Evolutionary conservation across 2,329 filamentous ascomycete species (phyloP).

Genomic region (Beauveria caledonica): DNA sequence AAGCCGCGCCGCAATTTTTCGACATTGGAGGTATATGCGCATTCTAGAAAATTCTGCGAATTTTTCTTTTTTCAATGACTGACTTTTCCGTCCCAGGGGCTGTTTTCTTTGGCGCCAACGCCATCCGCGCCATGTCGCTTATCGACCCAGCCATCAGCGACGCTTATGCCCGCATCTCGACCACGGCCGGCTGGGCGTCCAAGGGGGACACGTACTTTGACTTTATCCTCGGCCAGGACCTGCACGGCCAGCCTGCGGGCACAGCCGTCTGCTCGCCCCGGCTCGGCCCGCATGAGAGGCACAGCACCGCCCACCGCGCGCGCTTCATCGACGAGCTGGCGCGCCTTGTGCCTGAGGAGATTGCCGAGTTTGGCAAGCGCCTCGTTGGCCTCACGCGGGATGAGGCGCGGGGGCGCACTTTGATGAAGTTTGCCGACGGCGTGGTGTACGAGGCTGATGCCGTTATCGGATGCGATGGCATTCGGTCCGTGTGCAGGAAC

Average conservation of each 20-base stretch:
- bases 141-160: conserved; percentile 26
- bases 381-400: conserved; percentile 23
- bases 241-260: background rate
- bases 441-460: conserved; percentile 29
- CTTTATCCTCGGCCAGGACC: conserved; percentile 12
- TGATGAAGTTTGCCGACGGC: conserved; percentile 32
- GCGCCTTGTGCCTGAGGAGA: conserved; percentile 26
- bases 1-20: conserved; percentile 7
- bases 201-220: conserved; percentile 18
- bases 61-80: no score
- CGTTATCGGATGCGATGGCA: conserved; percentile 55
- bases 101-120: conserved; percentile 38
- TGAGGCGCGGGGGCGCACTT: conserved; percentile 16
- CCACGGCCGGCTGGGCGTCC: conserved; percentile 20
- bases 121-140: conserved; percentile 31
- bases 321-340: conserved; percentile 33
- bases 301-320: conserved; percentile 28
- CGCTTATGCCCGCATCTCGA: conserved; percentile 22
- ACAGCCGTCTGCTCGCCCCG: background rate
- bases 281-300: conserved; percentile 18
- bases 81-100: conserved; percentile 23
- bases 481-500: conserved; percentile 47
- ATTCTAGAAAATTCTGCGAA: no score
- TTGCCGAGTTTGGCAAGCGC: conserved; percentile 27
- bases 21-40: conserved; percentile 4